Evolutionary conservation across 1,139 yeast genomes (phyloP), one percentile per base, ranked within the genome.

Genomic region (Saccharomyces hybrid): DNA sequence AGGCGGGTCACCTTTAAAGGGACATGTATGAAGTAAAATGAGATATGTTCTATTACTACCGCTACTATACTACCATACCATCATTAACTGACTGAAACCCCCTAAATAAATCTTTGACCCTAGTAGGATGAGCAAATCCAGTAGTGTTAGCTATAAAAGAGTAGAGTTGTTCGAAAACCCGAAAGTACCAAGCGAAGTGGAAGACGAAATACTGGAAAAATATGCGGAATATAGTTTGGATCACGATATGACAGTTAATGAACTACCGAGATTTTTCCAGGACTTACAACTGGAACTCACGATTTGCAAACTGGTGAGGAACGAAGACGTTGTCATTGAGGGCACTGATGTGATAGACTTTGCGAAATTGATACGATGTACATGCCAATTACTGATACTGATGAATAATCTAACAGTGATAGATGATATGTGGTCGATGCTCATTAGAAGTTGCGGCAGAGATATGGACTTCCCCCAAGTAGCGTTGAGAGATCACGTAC

Each of bases 331-430:
- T 24, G 60, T 69, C 1, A 58, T 75, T 4, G 75, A 71, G 16
- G 75, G 74, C 0, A 67, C 73, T 1, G 59, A 71, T 46, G 64
- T 78, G 5, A 69, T 79, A 9, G 82, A 78, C 60, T 77, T 78
- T 57, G 81, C 78, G 48, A 73, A 71, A 55, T 64, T 77, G 53
- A 55, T 78, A 34, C 64, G 66, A 38, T 63, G 64, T 49, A 75
- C 78, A 1, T 75, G 71, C 50, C 71, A 75, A 31, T 59, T 78
- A 52, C 56, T 78, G 42, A 62, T 73, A 12, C 67, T 76, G 50
- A 69, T 76, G 62, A 66, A 76, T 38, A 72, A 75, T 53, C 63
- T 64, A 11, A 55, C 56, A 2, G 48, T 59, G 1, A 71, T 78
- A 2, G 72, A 73, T 51, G 66, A 69, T 4, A 64, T 71, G 29